phyloP scores from a whole-genome alignment of 768 basidiomycete species.

The Suillus hirtellus region DNA sequence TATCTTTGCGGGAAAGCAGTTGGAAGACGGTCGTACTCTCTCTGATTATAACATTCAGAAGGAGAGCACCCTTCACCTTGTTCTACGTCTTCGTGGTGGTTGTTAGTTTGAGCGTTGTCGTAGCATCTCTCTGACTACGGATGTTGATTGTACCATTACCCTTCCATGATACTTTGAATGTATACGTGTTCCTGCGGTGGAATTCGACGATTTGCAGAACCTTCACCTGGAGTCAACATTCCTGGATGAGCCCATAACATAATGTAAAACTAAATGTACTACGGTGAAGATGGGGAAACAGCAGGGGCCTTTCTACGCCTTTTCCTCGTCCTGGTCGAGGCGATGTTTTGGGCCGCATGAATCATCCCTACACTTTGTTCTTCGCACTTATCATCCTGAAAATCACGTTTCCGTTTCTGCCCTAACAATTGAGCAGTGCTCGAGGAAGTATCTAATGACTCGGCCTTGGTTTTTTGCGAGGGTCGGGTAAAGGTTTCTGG shows the following conservation, averaged over 20 bases:
- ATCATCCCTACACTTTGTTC: neutral
- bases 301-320: constrained; percentile 19
- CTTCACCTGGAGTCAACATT: neutral
- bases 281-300: neutral
- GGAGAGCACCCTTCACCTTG: constrained; percentile 69
- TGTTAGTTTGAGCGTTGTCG: constrained; percentile 33
- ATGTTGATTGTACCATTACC: constrained; percentile 13
- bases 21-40: constrained; percentile 76
- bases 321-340: constrained; percentile 23
- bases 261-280: neutral
- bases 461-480: neutral
- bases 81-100: constrained; percentile 80
- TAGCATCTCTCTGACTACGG: neutral
- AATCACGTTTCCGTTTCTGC: constrained; percentile 23
- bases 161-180: neutral
- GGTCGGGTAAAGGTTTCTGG: constrained; percentile 5
- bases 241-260: neutral
- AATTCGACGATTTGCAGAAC: neutral
- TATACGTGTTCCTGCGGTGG: neutral
- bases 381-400: neutral
- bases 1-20: constrained; percentile 78
- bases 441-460: neutral
- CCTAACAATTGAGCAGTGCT: neutral
- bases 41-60: constrained; percentile 81
- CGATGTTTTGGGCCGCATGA: neutral